Conservation (phyloP, 305 asterid genomes). For the Plantago lanceolata region DNA sequence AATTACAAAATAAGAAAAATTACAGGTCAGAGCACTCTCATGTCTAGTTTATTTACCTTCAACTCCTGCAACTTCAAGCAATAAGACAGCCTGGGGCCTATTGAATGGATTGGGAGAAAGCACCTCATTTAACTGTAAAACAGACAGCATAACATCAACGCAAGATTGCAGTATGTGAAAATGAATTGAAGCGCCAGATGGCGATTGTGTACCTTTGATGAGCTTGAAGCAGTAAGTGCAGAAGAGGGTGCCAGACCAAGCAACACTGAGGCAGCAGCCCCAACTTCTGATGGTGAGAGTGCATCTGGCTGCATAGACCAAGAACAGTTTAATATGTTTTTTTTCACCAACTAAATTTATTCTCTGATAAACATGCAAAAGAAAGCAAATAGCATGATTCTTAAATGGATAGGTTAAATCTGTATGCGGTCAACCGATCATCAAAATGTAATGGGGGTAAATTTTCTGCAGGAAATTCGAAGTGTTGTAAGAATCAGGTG, state of each 20-base stretch:
- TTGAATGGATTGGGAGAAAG: slow-evolving; percentile 84
- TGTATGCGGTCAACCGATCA: slow-evolving; percentile 8
- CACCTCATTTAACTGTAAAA: slow-evolving; percentile 75
- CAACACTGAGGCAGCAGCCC: slow-evolving; percentile 80
- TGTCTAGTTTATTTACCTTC: slow-evolving; percentile 48
- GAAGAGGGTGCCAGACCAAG: slow-evolving; percentile 79
- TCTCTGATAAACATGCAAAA: neutral
- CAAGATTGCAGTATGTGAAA: slow-evolving; percentile 17
- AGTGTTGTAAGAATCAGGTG: too few species aligned
- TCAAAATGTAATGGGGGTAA: too few species aligned
- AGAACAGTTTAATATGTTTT: slow-evolving; percentile 4
- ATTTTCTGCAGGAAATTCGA: too few species aligned
- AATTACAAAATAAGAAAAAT: slow-evolving; percentile 7
- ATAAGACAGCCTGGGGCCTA: slow-evolving; percentile 71
- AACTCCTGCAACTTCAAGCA: slow-evolving; percentile 71
- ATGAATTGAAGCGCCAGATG: neutral
- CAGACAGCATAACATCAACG: slow-evolving; percentile 9
- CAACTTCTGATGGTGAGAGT: slow-evolving; percentile 60
- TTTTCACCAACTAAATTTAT: slow-evolving; percentile 2
- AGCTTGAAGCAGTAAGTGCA: slow-evolving; percentile 60
- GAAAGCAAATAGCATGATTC: neutral
- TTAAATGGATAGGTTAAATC: slow-evolving; percentile 8
- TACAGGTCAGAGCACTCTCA: slow-evolving; percentile 12
- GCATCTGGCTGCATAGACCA: slow-evolving; percentile 51
- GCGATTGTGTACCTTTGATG: slow-evolving; percentile 59